Base-by-base conservation (phyloP, 2,329 filamentous ascomycete species). In the Cladosporium cucumerinum region DNA sequence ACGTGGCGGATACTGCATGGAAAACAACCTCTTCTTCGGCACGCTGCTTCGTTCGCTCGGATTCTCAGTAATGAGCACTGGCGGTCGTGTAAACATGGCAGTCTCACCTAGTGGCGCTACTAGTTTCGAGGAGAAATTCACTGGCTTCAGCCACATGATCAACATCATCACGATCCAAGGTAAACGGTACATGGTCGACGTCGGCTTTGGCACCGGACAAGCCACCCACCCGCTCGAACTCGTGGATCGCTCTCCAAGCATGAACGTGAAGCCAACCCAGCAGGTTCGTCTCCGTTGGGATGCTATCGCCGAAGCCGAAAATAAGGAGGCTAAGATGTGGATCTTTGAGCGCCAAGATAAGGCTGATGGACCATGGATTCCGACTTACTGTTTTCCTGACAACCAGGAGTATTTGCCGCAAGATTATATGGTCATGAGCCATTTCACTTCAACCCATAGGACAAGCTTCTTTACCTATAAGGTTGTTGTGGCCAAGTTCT, bases 301-400 rank as follows among this genome's bases (percentile, higher is more conserved):
- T 26, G 51, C 66, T 2, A 39, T 71, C 14, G 30, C 51, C 1
- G 72, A 75, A 11, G 65, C 66, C 21, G 66, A 69, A 62, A 65
- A 69, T 46, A 12, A 61, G n/a, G 57, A 62, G 14, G 75, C 79
- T 57, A 75, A 78, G 18, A 66, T 81, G 5, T 82, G 80, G 80
- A 75, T 81, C 0, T 79, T 78, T 51, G 76, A 81, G 59, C 70
- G 75, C 64, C 73, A 60, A 67, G 66, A 52, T 21, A 49, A 65
- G 14, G 57, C 75, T 0, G 77, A 82, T 1, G 78, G 75, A 49
- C 78, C 80, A 1, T 93, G 88, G 85, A 78, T 82, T 30, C 78
- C 84, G 2, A 83, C 82, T 64, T 91, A 91, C 74, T 85, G 82
- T 66, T 92, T 92, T 73, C 82, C 83, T 2, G 86, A 89, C 46